phyloP scores from a whole-genome alignment of 768 basidiomycete genomes.

The Boletus reticulatus region DNA sequence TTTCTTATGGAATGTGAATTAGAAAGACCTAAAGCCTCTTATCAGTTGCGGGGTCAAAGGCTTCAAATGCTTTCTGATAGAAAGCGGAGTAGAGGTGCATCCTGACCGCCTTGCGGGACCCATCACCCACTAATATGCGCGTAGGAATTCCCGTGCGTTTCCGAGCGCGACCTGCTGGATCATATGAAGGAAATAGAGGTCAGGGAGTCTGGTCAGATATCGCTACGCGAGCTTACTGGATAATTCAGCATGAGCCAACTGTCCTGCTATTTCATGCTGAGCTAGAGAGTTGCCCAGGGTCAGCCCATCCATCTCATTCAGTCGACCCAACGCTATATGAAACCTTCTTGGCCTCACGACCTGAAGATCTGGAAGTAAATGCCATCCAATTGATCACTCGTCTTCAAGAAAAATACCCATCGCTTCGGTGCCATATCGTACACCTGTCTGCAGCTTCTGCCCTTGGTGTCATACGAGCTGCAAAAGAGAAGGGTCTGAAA shows the following conservation, averaged over 20 bases:
- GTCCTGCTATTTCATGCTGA: conserved; percentile 94
- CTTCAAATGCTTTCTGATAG: conserved; percentile 96
- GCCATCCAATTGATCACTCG: conserved; percentile 77
- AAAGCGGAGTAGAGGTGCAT: conserved; percentile 89
- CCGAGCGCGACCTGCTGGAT: conserved; percentile 57
- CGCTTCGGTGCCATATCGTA: conserved; percentile 87
- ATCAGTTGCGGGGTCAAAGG: conserved; percentile 83
- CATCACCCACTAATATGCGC: conserved; percentile 3
- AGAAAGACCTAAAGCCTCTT: conserved; percentile 76
- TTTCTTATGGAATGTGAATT: neutral
- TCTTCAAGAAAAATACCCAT: conserved; percentile 60
- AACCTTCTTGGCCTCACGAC: conserved; percentile 86
- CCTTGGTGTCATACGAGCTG: conserved; percentile 71
- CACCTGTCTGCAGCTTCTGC: conserved; percentile 89
- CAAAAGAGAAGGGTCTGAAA: conserved; percentile 59
- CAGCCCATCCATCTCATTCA: conserved; percentile 13
- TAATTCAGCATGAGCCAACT: conserved; percentile 56
- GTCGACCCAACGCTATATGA: conserved; percentile 58
- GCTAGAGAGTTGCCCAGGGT: conserved; percentile 43
- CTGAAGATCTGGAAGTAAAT: conserved; percentile 71
- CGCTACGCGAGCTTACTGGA: conserved; percentile 7
- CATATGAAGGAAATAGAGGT: conserved; percentile 82
- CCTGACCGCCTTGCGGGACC: neutral
- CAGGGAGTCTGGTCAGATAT: conserved; percentile 1
- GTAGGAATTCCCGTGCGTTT: conserved; percentile 92